Evolutionary conservation across 306 rosid genomes (phyloP).

Genomic region (Quercus suber): DNA sequence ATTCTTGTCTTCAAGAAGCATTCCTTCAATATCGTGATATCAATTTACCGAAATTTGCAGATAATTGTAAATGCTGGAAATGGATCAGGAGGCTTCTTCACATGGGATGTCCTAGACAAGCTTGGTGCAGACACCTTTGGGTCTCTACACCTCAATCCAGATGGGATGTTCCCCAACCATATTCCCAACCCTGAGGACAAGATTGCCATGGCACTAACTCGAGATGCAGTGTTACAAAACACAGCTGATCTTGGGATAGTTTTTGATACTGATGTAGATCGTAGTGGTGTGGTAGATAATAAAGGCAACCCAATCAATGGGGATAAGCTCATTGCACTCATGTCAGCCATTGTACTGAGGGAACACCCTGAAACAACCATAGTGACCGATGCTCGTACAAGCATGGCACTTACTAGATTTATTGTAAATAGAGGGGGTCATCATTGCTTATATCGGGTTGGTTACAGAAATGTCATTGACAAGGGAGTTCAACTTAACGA

Average conservation of each 20-base stretch:
- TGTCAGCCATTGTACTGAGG: conserved; percentile 67
- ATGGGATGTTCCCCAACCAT: conserved; percentile 94
- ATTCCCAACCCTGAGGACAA: conserved; percentile 90
- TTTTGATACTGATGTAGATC: conserved; percentile 85
- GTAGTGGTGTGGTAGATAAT: conserved; percentile 77
- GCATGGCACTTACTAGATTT: conserved; percentile 67
- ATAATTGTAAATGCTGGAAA: conserved; percentile 92
- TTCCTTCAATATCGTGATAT: not conserved
- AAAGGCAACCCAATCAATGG: conserved; percentile 79
- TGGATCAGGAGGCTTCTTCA: conserved; percentile 94
- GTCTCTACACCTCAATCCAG: conserved; percentile 79
- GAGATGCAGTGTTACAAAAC: conserved; percentile 61
- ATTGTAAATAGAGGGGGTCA: conserved; percentile 64
- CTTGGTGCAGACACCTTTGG: conserved; percentile 96
- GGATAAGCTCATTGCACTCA: conserved; percentile 78
- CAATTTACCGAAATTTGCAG: conserved; percentile 28
- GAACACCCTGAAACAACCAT: conserved; percentile 76
- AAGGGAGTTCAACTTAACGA: conserved; percentile 66
- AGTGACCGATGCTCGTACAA: conserved; percentile 84
- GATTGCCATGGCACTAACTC: conserved; percentile 78
- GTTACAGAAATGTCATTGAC: conserved; percentile 87
- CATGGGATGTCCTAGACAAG: conserved; percentile 84
- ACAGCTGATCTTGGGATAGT: conserved; percentile 82
- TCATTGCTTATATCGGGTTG: conserved; percentile 85
- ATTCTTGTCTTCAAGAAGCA: not conserved